These are phyloP conservation scores for Nicotiana obtusifolia DNA, from an alignment of 257 asterid genomes.

Conservation along the genomic window DNA sequence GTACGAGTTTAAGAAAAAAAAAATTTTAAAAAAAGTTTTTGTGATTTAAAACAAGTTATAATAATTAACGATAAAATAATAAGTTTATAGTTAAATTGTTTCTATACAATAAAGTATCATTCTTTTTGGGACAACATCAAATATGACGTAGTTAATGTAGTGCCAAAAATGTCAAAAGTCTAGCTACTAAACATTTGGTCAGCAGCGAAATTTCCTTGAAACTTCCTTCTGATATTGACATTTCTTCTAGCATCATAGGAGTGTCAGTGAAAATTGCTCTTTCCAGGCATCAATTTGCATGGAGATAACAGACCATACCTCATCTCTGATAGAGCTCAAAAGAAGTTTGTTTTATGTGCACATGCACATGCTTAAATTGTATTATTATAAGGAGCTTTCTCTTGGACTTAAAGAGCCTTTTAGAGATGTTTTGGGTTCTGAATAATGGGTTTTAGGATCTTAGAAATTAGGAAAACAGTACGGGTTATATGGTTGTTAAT, in stretches of 20 bases:
- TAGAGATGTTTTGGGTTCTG: background rate
- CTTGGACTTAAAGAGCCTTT: background rate
- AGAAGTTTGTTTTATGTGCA: background rate
- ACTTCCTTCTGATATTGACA: constrained; percentile 23
- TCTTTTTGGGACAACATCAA: too few relatives aligned
- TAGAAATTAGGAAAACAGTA: background rate
- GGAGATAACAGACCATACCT: background rate
- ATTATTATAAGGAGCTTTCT: background rate
- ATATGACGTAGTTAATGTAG: background rate
- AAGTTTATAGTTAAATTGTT: too few relatives aligned
- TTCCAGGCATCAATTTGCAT: background rate
- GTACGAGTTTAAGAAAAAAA: too few relatives aligned
- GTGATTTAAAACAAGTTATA: too few relatives aligned
- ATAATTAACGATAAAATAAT: too few relatives aligned
- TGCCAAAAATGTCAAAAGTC: background rate
- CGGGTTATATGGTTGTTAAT: background rate
- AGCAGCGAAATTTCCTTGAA: constrained; percentile 34
- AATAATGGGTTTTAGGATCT: background rate
- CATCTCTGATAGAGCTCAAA: background rate
- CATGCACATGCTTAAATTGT: background rate
- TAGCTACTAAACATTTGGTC: background rate
- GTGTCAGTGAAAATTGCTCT: background rate
- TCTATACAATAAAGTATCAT: too few relatives aligned
- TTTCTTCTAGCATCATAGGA: background rate
- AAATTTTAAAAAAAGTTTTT: too few relatives aligned